Evolutionary conservation across 495 filamentous ascomycete species (phyloP).

Genomic region (Sabuloglossum arenarium): DNA sequence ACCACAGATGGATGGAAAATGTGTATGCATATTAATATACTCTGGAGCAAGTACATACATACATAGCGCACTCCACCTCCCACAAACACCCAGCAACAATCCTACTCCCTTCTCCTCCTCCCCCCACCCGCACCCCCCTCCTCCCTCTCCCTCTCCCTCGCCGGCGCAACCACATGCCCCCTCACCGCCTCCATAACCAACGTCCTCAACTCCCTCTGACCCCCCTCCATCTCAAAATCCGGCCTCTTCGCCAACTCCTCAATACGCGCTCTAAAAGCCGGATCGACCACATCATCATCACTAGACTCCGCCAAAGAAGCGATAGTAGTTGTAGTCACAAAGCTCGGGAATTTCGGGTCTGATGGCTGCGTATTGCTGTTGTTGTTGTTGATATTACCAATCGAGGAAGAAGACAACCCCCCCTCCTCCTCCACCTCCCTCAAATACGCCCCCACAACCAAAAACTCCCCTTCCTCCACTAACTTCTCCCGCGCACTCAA

Average conservation of each 20-base stretch:
- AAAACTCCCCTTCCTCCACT: conserved; percentile 18
- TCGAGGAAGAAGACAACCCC: too few species aligned
- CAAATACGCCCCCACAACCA: conserved; percentile 12
- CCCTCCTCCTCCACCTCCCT: too few species aligned
- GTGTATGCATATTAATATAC: too few species aligned
- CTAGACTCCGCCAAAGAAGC: too few species aligned
- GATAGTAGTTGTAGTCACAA: neutral
- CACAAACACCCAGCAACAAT: too few species aligned
- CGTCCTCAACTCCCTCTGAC: conserved; percentile 18
- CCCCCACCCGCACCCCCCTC: neutral
- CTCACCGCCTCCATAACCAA: conserved; percentile 21
- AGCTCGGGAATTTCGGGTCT: neutral
- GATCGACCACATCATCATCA: conserved; percentile 21
- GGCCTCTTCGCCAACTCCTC: conserved; percentile 22
- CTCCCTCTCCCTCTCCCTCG: neutral
- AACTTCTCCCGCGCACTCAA: conserved; percentile 29
- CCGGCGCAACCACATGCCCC: conserved; percentile 6
- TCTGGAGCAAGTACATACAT: too few species aligned
- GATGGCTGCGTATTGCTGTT: neutral
- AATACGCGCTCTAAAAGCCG: conserved; percentile 22
- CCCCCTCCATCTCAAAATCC: conserved; percentile 21
- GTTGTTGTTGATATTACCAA: neutral
- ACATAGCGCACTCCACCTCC: too few species aligned
- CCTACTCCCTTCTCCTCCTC: neutral
- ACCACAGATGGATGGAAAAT: too few species aligned